These are phyloP conservation scores for Exophiala xenobiotica DNA, from an alignment of 2,329 filamentous ascomycete genomes.

Conservation along the genomic window DNA sequence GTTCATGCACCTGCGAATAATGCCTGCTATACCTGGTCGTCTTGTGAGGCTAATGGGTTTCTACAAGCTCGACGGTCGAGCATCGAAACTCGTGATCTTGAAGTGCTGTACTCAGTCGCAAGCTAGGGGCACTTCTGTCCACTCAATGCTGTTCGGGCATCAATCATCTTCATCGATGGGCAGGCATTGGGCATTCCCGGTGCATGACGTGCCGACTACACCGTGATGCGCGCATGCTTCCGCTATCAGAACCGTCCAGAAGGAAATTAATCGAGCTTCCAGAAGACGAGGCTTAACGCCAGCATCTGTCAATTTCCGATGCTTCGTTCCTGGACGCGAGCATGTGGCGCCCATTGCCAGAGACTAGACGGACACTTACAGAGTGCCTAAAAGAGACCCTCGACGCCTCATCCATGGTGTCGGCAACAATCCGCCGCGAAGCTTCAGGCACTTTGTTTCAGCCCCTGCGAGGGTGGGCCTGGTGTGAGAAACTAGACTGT, in stretches of 20 bases:
- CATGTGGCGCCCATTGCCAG: constrained; percentile 16
- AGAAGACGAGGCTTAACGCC: constrained; percentile 17
- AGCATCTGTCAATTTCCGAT: constrained; percentile 7
- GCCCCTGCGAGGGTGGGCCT: constrained; percentile 21
- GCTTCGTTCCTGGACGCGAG: constrained; percentile 5
- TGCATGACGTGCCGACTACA: constrained; percentile 4
- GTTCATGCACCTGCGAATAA: neutral
- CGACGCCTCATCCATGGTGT: constrained; percentile 18
- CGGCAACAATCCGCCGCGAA: constrained; percentile 20
- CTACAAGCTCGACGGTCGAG: no score
- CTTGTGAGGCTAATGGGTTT: no score
- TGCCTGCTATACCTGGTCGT: neutral
- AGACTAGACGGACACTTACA: constrained; percentile 9
- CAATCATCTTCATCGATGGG: constrained; percentile 4
- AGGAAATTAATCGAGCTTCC: constrained; percentile 23
- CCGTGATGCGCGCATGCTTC: constrained; percentile 2
- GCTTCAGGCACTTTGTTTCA: constrained; percentile 26
- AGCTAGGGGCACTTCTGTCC: neutral
- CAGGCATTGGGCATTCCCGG: neutral
- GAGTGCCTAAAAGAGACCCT: constrained; percentile 13
- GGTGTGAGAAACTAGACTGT: constrained; percentile 23
- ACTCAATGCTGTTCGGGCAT: constrained; percentile 18
- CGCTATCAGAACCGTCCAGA: neutral
- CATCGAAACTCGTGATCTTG: constrained; percentile 14
- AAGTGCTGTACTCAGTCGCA: constrained; percentile 7